Base-by-base conservation (phyloP, 1,284 basidiomycete species). In the Earliella scabrosa region DNA sequence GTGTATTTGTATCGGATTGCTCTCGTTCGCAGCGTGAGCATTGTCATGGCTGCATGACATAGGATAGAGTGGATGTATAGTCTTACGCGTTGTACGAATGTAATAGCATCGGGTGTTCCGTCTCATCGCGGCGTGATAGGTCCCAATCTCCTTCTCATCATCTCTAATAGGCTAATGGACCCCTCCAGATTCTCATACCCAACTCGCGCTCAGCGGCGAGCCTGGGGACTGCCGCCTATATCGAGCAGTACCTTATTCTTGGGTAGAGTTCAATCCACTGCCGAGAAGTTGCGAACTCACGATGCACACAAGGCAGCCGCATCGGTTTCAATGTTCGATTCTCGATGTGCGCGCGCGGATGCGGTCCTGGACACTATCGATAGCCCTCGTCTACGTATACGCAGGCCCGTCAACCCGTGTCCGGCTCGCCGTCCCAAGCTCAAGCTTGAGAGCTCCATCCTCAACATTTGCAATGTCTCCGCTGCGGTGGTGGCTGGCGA, bases 141-240 rank as follows among this genome's bases (percentile, higher is more conserved):
- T 29, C 39, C 14, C 29, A 27, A 50, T 45, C 51, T 32, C 26
- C n/a, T 34, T 32, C 46, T 36, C 46, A 35, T 54, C 45, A 31
- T 23, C 50, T 43, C 10, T 23, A 41, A 45, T 49, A 52, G 55
- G 50, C 46, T 49, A 35, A 29, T 23, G 29, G 20, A 8, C 29
- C 3, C 13, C 35, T 27, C 60, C 55, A 57, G 18, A 51, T 59
- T 59, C 55, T 50, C 58, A 55, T 23, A 45, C 35, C 27, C 40
- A 43, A 52, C 49, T 49, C 55, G 14, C 38, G 34, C 56, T 50
- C 60, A 56, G 52, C 56, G 59, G 54, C 51, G 44, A 47, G 43
- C 60, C 46, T 62, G 57, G 60, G 60, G 47, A 62, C 41, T 29
- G 50, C 54, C 49, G 44, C 50, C 57, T 54, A 57, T 55, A 62